A percentile compares a stretch with the other conserved stretches of the same genome.
These are phyloP conservation scores for Boletus edulis DNA, from an alignment of 768 basidiomycete genomes.

Conservation along the genomic window DNA sequence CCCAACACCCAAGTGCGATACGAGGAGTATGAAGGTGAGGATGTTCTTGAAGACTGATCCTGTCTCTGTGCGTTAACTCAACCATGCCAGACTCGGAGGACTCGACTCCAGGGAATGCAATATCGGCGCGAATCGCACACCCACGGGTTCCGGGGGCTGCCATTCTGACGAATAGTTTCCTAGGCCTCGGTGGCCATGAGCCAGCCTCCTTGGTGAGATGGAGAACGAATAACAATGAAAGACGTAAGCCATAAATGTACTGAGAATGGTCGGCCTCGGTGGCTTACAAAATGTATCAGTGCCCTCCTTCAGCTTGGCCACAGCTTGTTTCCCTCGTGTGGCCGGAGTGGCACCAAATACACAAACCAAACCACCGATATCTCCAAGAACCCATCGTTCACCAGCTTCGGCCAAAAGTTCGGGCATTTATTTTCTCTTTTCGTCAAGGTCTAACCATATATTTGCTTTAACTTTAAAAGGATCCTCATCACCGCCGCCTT, in stretches of 20 bases:
- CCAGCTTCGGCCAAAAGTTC: not conserved
- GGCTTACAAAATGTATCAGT: slow-evolving; percentile 3
- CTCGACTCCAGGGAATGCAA: not conserved
- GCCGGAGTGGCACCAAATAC: not conserved
- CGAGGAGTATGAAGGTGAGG: slow-evolving; percentile 9
- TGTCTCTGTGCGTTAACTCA: not conserved
- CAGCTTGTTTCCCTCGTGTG: slow-evolving; percentile 6
- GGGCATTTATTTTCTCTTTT: slow-evolving; percentile 6
- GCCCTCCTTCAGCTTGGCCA: slow-evolving; percentile 12
- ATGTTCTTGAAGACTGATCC: too few relatives aligned
- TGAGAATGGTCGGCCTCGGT: not conserved
- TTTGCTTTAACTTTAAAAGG: slow-evolving; percentile 4
- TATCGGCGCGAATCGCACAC: not conserved
- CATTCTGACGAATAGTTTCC: not conserved
- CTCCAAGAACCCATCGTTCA: not conserved
- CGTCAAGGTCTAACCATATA: not conserved
- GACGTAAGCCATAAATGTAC: slow-evolving; percentile 12
- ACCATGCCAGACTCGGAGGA: slow-evolving; percentile 7
- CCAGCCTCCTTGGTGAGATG: not conserved
- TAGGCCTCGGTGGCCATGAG: not conserved
- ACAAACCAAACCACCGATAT: not conserved
- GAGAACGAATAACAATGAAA: not conserved
- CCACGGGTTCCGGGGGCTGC: not conserved
- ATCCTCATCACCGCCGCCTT: slow-evolving; percentile 27
- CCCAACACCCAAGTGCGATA: not conserved